These are phyloP conservation scores for Inonotus hispidus DNA, from an alignment of 1,284 basidiomycete genomes.

Conservation along the genomic window DNA sequence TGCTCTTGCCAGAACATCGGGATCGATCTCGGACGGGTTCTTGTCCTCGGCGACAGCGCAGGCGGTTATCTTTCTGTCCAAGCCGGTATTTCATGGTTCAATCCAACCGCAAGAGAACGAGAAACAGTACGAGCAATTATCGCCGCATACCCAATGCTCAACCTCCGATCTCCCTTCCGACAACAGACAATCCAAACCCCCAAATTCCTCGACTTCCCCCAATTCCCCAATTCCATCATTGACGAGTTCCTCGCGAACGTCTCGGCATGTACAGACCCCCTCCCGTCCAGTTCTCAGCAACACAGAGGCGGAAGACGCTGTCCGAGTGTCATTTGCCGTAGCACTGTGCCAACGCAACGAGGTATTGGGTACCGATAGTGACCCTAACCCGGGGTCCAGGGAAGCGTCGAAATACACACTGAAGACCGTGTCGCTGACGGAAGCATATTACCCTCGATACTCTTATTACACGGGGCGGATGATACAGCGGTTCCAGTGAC, in stretches of 20 bases:
- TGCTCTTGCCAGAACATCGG: not conserved
- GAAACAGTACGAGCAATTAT: not conserved
- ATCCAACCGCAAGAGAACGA: not conserved
- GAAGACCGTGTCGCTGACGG: constrained; percentile 13
- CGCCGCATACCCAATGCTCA: constrained; percentile 9
- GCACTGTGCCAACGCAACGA: constrained; percentile 5
- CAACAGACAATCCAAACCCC: constrained; percentile 8
- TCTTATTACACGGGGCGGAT: constrained; percentile 14
- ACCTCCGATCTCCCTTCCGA: constrained; percentile 5
- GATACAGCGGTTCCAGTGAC: constrained; percentile 9
- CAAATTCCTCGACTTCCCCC: constrained; percentile 6
- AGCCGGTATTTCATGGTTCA: constrained; percentile 1
- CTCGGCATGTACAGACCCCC: not conserved
- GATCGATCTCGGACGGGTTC: constrained; percentile 1
- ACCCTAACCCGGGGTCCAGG: not conserved
- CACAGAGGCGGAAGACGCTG: not conserved
- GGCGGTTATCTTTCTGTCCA: constrained; percentile 14
- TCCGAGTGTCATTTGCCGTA: not conserved
- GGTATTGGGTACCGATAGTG: constrained; percentile 1
- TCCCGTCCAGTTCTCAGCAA: constrained; percentile 2
- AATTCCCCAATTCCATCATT: constrained; percentile 8
- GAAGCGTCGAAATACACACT: constrained; percentile 3
- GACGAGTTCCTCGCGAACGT: constrained; percentile 9
- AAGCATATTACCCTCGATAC: constrained; percentile 2
- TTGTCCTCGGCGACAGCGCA: constrained; percentile 8